Conservation (phyloP, 2,329 filamentous ascomycete genomes). For the Trichoderma sp. region DNA sequence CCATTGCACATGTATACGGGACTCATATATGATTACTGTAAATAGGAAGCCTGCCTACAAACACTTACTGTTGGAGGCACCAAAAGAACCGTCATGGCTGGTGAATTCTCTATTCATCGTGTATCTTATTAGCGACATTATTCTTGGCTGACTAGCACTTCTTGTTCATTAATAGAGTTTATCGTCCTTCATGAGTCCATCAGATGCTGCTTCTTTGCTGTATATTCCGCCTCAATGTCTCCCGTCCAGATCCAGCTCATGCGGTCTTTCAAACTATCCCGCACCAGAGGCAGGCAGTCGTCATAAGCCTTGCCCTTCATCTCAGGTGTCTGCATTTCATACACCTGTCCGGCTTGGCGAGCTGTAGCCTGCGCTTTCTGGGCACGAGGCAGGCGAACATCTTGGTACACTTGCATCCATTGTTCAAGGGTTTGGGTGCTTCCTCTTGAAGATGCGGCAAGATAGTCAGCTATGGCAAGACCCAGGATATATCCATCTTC, state of each 20-base stretch:
- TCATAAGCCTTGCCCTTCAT: slow-evolving; percentile 11
- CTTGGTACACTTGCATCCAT: slow-evolving; percentile 15
- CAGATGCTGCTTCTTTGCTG: background rate
- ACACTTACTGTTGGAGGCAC: background rate
- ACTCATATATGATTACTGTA: background rate
- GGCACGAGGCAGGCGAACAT: slow-evolving; percentile 13
- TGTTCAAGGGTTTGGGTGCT: background rate
- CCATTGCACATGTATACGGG: no score
- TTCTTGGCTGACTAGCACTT: slow-evolving; percentile 1
- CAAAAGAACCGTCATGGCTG: background rate
- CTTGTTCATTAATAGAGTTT: background rate
- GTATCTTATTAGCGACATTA: background rate
- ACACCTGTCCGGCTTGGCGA: slow-evolving; percentile 11
- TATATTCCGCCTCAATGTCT: slow-evolving; percentile 17
- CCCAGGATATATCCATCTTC: slow-evolving; percentile 34
- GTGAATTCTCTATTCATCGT: background rate
- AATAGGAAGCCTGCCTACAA: background rate
- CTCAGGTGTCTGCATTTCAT: slow-evolving; percentile 12
- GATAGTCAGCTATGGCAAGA: slow-evolving; percentile 1
- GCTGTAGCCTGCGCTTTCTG: slow-evolving; percentile 21
- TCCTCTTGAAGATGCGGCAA: background rate
- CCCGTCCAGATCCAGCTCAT: slow-evolving; percentile 19
- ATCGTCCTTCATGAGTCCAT: background rate
- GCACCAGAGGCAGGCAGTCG: slow-evolving; percentile 6
- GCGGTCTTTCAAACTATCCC: slow-evolving; percentile 14